phyloP scores from a whole-genome alignment of 108 stramenopile species.

The Skeletonema marinoi region DNA sequence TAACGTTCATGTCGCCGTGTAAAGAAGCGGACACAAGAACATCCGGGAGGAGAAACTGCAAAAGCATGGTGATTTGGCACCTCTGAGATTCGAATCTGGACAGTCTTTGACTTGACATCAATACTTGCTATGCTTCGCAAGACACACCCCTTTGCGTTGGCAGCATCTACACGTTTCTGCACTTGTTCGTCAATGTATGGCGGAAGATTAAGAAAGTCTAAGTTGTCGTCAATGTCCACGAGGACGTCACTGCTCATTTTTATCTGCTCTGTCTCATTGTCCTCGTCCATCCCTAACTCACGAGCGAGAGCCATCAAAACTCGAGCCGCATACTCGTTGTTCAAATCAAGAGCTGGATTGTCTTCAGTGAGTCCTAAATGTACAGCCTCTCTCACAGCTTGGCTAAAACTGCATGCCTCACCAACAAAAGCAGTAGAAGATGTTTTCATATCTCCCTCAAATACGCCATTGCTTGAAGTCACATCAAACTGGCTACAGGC shows the following conservation, averaged over 20 bases:
- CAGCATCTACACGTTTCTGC: conserved; percentile 49
- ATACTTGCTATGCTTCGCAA: conserved; percentile 67
- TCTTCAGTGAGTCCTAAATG: conserved; percentile 65
- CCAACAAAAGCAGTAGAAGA: conserved; percentile 6
- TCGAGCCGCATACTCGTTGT: conserved; percentile 66
- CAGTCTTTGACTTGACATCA: conserved; percentile 45
- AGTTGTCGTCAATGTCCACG: conserved; percentile 7
- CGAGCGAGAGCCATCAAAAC: conserved; percentile 65
- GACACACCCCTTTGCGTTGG: conserved; percentile 60
- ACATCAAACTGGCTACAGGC: conserved; percentile 55
- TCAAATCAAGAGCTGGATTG: conserved; percentile 63
- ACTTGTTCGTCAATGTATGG: conserved; percentile 39
- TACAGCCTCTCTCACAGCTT: conserved; percentile 75
- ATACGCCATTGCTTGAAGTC: conserved; percentile 48
- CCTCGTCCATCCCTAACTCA: conserved; percentile 60
- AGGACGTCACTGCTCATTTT: conserved; percentile 51
- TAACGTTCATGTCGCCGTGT: conserved; percentile 63
- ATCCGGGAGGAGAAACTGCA: conserved; percentile 69
- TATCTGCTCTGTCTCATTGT: conserved; percentile 41
- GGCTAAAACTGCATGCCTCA: conserved; percentile 57
- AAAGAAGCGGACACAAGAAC: conserved; percentile 72
- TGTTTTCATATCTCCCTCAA: conserved; percentile 40
- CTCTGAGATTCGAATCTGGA: conserved; percentile 63
- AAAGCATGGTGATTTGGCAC: conserved; percentile 69
- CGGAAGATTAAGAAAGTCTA: conserved; percentile 36